Evolutionary conservation across 257 asterid genomes (phyloP), one percentile per base, ranked within the genome.

Genomic region (Plantago elongata): DNA sequence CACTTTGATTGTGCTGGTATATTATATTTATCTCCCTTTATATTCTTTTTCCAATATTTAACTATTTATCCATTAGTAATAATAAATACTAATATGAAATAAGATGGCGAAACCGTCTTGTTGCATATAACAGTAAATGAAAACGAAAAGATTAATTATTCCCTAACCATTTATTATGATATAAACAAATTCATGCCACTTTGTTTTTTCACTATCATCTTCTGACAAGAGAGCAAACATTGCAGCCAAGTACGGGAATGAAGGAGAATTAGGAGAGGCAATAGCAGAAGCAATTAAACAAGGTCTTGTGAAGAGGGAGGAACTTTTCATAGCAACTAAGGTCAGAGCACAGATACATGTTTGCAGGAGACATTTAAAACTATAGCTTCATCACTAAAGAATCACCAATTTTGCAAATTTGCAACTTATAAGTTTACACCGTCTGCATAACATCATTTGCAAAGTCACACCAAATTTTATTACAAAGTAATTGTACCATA

Each of bases 1-100:
- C 86, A 81, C 63, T 81, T 81, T n/a, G 86, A 81, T 62, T 77
- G 86, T 16, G 86, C 86, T 12, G 86, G 86, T 73, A 57, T 56
- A 13, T 0, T n/a, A n/a, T 5, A 11, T 13, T 13, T 56, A 55
- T 34, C 43, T 55, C 54, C 27, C 27, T 22, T 22, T 15, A 49
- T 49, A 8, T 22, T 3, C 54, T 49, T 34, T 34, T 34, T 34
- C 40, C 8, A 34, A 7, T 34, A 34, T 34, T 34, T 34, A 7
- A 4, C 3, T 49, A 49, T 49, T n/a, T 48, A 0, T 17, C 7
- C 17, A n/a, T n/a, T n/a, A 14, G 9, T 29, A 27, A 11, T 55
- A 55, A 5, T 55, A 13, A 55, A 55, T 45, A 29, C 14, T 49
- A n/a, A n/a, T n/a, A 2, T 22, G 27, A 49, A 15, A 8, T 49